A percentile compares a stretch with the other conserved stretches of the same genome.
Conservation (phyloP, 2,329 filamentous ascomycete species). For the Periconia macrospinosa region DNA sequence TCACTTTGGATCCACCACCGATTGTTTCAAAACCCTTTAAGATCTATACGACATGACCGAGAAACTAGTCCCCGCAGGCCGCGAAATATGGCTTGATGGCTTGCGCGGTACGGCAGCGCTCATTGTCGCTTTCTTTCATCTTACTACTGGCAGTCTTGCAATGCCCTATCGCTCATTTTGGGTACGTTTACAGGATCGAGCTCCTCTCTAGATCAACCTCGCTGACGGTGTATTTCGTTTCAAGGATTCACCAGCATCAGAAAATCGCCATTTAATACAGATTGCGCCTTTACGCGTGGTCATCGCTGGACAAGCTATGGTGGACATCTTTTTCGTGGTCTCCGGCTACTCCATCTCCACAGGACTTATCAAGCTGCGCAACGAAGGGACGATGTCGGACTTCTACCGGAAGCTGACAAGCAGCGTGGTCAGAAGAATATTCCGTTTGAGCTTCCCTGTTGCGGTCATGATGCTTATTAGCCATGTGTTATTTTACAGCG, state of each 20-base stretch:
- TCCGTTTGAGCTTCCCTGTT: slow-evolving; percentile 2
- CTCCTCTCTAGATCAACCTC: neutral
- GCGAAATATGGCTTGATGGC: slow-evolving; percentile 10
- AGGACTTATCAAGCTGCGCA: neutral
- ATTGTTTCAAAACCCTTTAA: neutral
- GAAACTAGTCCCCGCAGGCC: neutral
- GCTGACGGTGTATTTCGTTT: neutral
- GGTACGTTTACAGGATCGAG: neutral
- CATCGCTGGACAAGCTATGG: slow-evolving; percentile 48
- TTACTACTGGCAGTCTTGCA: slow-evolving; percentile 2
- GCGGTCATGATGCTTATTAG: neutral
- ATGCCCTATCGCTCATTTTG: slow-evolving; percentile 7
- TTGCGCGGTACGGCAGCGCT: slow-evolving; percentile 13
- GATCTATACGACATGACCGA: neutral
- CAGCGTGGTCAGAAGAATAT: slow-evolving; percentile 1
- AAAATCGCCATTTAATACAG: slow-evolving; percentile 12
- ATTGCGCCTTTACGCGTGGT: slow-evolving; percentile 13
- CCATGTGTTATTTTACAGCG: slow-evolving; percentile 2
- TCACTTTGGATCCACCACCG: no score
- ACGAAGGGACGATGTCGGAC: neutral
- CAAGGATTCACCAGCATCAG: slow-evolving; percentile 1
- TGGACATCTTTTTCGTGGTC: slow-evolving; percentile 53
- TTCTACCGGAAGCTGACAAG: slow-evolving; percentile 5
- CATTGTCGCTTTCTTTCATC: slow-evolving; percentile 11
- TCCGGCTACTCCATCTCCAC: slow-evolving; percentile 51